A percentile compares a stretch with the other conserved stretches of the same genome.
Evolutionary conservation across 176 grass and related monocot genomes (phyloP).

Genomic region (Neostapfia colusana): DNA sequence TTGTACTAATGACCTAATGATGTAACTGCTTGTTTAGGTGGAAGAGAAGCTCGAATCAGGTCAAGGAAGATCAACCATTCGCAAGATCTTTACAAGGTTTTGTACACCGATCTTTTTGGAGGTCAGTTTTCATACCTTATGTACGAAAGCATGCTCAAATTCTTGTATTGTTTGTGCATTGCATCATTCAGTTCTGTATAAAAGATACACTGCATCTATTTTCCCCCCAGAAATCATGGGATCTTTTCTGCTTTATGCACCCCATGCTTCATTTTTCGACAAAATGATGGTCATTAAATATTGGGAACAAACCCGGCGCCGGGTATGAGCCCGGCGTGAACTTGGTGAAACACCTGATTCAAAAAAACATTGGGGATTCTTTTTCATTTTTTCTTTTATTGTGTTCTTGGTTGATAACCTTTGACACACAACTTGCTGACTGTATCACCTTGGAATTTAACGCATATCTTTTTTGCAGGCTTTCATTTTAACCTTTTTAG

Average conservation of each 20-base stretch:
- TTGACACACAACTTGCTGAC: background rate
- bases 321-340: too few species aligned
- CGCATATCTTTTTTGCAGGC: slow-evolving; percentile 47
- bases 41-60: slow-evolving; percentile 85
- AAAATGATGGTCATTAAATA: background rate
- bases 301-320: too few species aligned
- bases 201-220: background rate
- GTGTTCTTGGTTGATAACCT: background rate
- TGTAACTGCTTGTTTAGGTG: slow-evolving; percentile 50
- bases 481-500: slow-evolving; percentile 90
- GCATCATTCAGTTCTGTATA: background rate
- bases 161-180: background rate
- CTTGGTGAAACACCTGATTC: too few species aligned
- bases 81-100: slow-evolving; percentile 79
- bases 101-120: slow-evolving; percentile 90
- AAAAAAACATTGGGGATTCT: too few species aligned
- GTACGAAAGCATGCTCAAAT: slow-evolving; percentile 1
- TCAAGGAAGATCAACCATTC: slow-evolving; percentile 69
- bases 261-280: background rate
- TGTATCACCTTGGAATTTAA: slow-evolving; percentile 1
- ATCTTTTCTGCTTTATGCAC: background rate
- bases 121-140: slow-evolving; percentile 36
- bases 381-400: background rate
- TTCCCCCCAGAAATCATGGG: background rate
- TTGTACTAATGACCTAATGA: background rate